phyloP scores from a whole-genome alignment of 805 yeast species.

The Brettanomyces anomalus region DNA sequence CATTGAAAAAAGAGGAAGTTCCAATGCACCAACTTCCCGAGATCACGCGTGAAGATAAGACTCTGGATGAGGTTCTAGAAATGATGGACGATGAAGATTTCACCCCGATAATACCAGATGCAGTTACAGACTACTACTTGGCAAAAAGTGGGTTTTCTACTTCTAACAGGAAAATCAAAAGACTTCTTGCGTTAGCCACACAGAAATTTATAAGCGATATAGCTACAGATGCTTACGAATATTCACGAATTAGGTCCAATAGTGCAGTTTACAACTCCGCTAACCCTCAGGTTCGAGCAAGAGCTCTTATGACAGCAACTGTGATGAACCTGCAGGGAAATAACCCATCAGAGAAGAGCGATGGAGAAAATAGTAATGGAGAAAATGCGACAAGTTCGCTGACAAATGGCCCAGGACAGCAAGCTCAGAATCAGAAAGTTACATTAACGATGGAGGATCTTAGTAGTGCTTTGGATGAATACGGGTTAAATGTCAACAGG shows the following conservation, averaged over 20 bases:
- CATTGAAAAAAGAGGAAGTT: background rate
- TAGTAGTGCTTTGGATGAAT: constrained; percentile 86
- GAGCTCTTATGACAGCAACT: constrained; percentile 59
- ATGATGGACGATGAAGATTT: constrained; percentile 92
- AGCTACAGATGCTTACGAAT: constrained; percentile 95
- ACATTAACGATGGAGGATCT: constrained; percentile 90
- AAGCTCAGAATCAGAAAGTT: constrained; percentile 40
- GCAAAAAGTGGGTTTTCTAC: constrained; percentile 50
- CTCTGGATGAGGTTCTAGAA: constrained; percentile 73
- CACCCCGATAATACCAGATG: constrained; percentile 94
- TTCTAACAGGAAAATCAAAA: constrained; percentile 66
- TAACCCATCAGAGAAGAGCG: constrained; percentile 20
- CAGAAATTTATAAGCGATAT: constrained; percentile 92
- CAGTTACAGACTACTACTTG: constrained; percentile 87
- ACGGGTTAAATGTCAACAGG: constrained; percentile 68
- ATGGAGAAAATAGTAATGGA: constrained; percentile 16
- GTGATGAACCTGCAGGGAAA: constrained; percentile 25
- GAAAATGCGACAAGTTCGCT: constrained; percentile 3
- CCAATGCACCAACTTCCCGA: constrained; percentile 38
- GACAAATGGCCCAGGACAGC: constrained; percentile 19
- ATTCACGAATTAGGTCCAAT: constrained; percentile 83
- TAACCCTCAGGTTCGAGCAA: constrained; percentile 79
- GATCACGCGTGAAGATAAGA: constrained; percentile 68
- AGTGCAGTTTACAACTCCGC: constrained; percentile 78
- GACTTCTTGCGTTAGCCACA: constrained; percentile 87